Conservation (phyloP, 2,329 filamentous ascomycete genomes). For the Parafenestella ontariensis region DNA sequence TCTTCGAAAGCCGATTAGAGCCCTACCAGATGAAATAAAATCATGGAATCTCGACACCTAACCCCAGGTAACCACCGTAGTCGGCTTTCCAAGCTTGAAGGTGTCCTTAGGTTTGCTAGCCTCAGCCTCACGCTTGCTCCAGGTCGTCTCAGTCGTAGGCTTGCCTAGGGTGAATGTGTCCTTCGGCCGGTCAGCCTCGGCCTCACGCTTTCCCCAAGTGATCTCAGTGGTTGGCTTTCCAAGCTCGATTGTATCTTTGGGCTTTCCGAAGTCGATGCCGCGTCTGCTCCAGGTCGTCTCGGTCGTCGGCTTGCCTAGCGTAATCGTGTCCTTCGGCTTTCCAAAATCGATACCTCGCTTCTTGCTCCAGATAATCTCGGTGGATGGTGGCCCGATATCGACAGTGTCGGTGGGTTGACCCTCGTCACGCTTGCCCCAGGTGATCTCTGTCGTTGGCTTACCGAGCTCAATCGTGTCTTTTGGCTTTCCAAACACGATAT, state of each 20-base stretch:
- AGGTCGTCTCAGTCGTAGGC: conserved; percentile 22
- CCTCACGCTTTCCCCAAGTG: conserved; percentile 12
- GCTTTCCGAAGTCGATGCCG: conserved; percentile 1
- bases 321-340: conserved; percentile 14
- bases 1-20: not conserved
- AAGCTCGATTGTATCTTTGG: conserved; percentile 14
- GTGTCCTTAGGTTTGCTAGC: conserved; percentile 13
- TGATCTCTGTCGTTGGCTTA: conserved; percentile 21
- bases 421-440: conserved; percentile 20
- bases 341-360: not conserved
- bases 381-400: conserved; percentile 16
- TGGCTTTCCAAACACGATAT: conserved; percentile 1
- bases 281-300: conserved; percentile 30
- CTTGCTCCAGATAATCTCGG: conserved; percentile 15
- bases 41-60: not conserved
- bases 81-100: conserved; percentile 21
- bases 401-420: conserved; percentile 10
- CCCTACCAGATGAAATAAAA: not conserved
- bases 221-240: conserved; percentile 16
- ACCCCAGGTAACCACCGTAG: conserved; percentile 26
- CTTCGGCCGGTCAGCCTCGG: conserved; percentile 2
- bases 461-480: conserved; percentile 18
- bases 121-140: conserved; percentile 21
- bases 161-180: conserved; percentile 20
- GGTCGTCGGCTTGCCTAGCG: conserved; percentile 22